phyloP scores from a whole-genome alignment of 331 rosid species.

The Arachis monticola region DNA sequence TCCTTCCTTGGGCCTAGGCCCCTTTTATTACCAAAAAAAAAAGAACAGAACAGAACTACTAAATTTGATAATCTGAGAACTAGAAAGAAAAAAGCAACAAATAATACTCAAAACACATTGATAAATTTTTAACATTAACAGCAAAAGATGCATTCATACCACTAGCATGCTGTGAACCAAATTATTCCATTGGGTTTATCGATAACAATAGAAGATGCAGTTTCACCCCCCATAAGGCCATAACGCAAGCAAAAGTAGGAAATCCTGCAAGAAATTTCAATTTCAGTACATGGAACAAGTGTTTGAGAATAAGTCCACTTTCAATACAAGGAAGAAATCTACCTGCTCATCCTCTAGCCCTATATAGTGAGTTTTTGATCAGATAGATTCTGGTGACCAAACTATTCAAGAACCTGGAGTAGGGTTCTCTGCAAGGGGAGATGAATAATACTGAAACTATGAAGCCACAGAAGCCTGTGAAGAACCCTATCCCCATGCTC shows the following conservation, averaged over 20 bases:
- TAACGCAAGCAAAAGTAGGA: background rate
- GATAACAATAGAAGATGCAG: background rate
- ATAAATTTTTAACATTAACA: too few species aligned
- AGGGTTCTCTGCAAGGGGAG: background rate
- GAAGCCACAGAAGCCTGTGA: constrained; percentile 39
- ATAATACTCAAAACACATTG: too few species aligned
- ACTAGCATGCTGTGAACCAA: background rate
- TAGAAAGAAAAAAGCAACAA: too few species aligned
- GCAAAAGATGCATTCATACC: background rate
- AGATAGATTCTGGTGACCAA: background rate
- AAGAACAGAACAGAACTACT: too few species aligned
- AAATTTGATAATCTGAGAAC: too few species aligned
- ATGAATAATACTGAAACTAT: constrained; percentile 7
- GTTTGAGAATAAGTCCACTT: background rate
- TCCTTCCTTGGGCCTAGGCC: too few species aligned
- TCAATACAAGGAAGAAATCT: background rate
- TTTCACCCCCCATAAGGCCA: background rate
- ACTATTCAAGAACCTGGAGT: background rate
- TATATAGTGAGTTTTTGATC: background rate
- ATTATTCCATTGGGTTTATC: background rate
- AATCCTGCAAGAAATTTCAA: background rate
- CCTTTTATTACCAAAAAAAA: too few species aligned
- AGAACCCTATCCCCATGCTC: constrained; percentile 25
- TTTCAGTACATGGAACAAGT: background rate
- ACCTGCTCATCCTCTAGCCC: background rate